Conservation (phyloP, 139 green algal genomes). For the Chlorella vulgaris region DNA sequence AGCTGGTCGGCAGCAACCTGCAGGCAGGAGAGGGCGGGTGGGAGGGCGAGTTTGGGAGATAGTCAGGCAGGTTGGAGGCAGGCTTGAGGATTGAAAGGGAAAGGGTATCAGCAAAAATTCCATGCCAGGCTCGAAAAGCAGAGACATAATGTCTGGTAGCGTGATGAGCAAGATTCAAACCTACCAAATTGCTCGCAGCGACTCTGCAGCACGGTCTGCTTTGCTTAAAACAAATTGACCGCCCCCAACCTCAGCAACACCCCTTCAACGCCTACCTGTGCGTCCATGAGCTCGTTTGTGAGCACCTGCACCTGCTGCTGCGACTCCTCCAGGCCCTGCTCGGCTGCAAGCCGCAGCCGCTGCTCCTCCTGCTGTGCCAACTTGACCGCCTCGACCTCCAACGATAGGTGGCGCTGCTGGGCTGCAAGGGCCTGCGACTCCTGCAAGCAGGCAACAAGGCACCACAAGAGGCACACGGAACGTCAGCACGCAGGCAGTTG, state of each 20-base stretch:
- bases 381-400: not conserved
- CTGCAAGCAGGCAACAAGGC: not conserved
- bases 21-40: not conserved
- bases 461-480: too few species aligned
- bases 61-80: not conserved
- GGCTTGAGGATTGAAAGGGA: too few species aligned
- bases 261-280: slow-evolving; percentile 22
- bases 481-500: too few species aligned
- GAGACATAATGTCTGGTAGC: too few species aligned
- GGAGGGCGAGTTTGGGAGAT: not conserved
- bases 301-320: slow-evolving; percentile 8
- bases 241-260: too few species aligned
- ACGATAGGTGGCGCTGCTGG: not conserved
- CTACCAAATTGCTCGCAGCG: too few species aligned
- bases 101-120: too few species aligned
- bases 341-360: not conserved
- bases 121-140: too few species aligned
- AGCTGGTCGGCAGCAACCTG: slow-evolving; percentile 16
- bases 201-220: too few species aligned
- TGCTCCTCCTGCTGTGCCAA: slow-evolving; percentile 17
- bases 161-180: too few species aligned
- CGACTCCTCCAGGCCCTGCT: not conserved
- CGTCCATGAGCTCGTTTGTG: not conserved
- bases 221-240: too few species aligned
- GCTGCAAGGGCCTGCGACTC: not conserved